Evolutionary conservation across 306 rosid species (phyloP).

Genomic region (Gleditsia sinensis): DNA sequence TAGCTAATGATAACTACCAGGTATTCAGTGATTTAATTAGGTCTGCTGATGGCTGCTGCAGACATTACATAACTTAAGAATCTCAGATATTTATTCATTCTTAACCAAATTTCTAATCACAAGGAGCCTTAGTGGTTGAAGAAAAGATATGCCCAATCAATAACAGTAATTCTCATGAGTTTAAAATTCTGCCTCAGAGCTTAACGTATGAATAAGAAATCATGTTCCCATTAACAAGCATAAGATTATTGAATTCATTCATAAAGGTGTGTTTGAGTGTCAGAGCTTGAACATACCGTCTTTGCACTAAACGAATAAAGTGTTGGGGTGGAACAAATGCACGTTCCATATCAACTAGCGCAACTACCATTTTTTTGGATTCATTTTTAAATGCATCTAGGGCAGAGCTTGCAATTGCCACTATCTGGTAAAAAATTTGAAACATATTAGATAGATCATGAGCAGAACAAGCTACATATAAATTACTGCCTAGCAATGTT

Average conservation of each 20-base stretch:
- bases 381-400: conserved; percentile 80
- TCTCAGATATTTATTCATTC: conserved; percentile 7
- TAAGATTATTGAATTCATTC: conserved; percentile 21
- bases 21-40: not conserved
- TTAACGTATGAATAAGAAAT: not conserved
- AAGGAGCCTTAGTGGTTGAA: too few relatives aligned
- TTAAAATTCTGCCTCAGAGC: conserved; percentile 21
- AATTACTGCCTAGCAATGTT: conserved; percentile 16
- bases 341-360: too few relatives aligned
- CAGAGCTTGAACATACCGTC: conserved; percentile 60
- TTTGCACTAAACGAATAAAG: conserved; percentile 88
- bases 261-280: conserved; percentile 16
- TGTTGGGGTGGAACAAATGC: conserved; percentile 97
- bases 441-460: conserved; percentile 15
- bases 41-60: conserved; percentile 14
- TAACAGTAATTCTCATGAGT: conserved; percentile 19
- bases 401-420: conserved; percentile 85
- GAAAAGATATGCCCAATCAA: too few relatives aligned
- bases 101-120: conserved; percentile 17
- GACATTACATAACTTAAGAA: conserved; percentile 21
- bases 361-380: conserved; percentile 91
- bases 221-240: conserved; percentile 19
- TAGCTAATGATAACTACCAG: too few relatives aligned
- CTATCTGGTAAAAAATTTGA: conserved; percentile 57
- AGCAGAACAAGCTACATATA: not conserved